Percentiles rank a stretch among this genome's conserved stretches.
Conservation (phyloP, 306 rosid species). For the Betula pendula region DNA sequence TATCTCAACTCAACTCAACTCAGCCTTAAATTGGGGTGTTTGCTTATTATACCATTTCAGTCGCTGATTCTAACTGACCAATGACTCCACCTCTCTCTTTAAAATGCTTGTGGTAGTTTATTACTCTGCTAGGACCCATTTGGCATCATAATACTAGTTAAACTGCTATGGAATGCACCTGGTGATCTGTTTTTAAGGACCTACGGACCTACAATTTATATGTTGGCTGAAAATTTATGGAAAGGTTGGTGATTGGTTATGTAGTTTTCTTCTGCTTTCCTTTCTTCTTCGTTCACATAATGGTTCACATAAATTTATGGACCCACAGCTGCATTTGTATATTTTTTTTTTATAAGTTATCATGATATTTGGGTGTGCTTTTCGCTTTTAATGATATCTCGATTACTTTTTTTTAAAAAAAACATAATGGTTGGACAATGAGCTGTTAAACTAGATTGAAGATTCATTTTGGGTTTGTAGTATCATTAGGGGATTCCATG, state of each 20-base stretch:
- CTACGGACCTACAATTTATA: neutral
- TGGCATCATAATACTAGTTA: neutral
- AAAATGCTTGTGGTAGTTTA: neutral
- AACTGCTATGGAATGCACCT: neutral
- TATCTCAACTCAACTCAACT: conserved; percentile 3
- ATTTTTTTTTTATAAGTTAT: no score
- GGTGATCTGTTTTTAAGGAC: neutral
- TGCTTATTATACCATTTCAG: neutral
- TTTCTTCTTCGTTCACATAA: no score
- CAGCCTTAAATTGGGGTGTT: neutral
- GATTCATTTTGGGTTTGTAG: neutral
- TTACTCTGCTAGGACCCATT: neutral
- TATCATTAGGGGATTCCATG: neutral
- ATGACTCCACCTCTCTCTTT: neutral
- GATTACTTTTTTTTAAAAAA: no score
- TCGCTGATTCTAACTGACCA: neutral
- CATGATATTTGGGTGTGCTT: no score
- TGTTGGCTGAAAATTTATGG: neutral
- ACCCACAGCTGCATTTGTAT: no score
- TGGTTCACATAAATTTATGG: no score
- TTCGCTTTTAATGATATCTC: neutral
- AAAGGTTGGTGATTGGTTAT: neutral
- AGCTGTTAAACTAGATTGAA: neutral
- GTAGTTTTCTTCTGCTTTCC: neutral
- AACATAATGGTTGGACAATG: neutral